Percentiles rank a stretch among this genome's conserved stretches.
Conservation (phyloP, 495 filamentous ascomycete species). For the Penicillium arizonense region DNA sequence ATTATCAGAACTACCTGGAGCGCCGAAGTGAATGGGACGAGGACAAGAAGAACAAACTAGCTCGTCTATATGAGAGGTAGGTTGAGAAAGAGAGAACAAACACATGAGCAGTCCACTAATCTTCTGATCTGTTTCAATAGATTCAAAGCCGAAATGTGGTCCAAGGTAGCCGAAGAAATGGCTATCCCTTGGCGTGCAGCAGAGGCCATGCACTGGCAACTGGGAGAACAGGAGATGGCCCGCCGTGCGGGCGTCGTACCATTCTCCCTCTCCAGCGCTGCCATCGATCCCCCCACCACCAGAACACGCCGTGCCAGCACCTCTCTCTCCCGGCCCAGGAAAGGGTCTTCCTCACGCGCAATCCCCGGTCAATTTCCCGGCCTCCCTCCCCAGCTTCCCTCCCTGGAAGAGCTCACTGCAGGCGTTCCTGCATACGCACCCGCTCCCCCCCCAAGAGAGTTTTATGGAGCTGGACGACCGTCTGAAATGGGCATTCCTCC, state of each 20-base stretch:
- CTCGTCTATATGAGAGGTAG: constrained; percentile 93
- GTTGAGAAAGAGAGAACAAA: constrained; percentile 14
- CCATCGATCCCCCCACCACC: constrained; percentile 53
- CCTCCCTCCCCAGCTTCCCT: constrained; percentile 41
- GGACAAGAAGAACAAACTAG: constrained; percentile 94
- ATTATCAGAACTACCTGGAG: constrained; percentile 98
- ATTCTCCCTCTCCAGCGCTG: constrained; percentile 65
- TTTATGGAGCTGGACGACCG: constrained; percentile 37
- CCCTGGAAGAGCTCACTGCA: constrained; percentile 45
- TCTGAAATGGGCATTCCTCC: constrained; percentile 32
- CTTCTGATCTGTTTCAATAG: constrained; percentile 39
- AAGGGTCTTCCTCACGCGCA: constrained; percentile 38
- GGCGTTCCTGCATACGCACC: constrained; percentile 48
- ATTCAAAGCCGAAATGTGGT: constrained; percentile 98
- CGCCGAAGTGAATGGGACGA: constrained; percentile 91
- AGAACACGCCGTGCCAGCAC: constrained; percentile 46
- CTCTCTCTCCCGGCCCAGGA: constrained; percentile 42
- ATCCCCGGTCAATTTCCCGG: constrained; percentile 31
- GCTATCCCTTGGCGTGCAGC: constrained; percentile 93
- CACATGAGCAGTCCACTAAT: background rate
- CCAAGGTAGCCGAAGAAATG: constrained; percentile 89
- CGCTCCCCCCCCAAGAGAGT: constrained; percentile 36
- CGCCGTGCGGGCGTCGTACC: constrained; percentile 80
- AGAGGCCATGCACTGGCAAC: constrained; percentile 97
- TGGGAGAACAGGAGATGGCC: constrained; percentile 92